Base-by-base conservation (phyloP, 2,329 filamentous ascomycete species). In the Chaetomiaceae sp. region DNA sequence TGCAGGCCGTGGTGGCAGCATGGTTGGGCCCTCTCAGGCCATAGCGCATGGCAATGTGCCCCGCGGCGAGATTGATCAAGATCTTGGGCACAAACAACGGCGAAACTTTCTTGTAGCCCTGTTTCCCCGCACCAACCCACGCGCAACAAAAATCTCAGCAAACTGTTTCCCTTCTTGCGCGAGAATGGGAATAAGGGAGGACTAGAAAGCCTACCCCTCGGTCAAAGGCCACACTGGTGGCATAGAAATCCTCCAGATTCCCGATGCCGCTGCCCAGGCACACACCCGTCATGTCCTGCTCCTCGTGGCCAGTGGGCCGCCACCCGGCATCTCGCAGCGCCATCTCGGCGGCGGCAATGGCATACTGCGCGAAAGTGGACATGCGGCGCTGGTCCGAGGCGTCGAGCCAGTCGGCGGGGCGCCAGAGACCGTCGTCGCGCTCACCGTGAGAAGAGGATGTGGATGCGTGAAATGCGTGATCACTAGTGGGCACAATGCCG, bases 221-320 rank as follows among this genome's bases (percentile, higher is more conserved):
- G 29, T 88, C 78, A 66, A 88, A 95, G 1, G 81, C 82, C 45
- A 96, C 65, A 52, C 88, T 89, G 2, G 90, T 95, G 57, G 86
- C 78, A 69, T 95, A 96, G 8, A 95, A 84, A 62, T 96, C 90
- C 36, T 96, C 87, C 34, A 99, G 78, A 64, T 94, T 96, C 14
- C 94, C 94, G 63, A 99, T 96, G 1, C 94, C 94, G 60, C 92
- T 97, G 2, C 94, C 94, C 36, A 99, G 77, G 64, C 92, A 96
- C 1, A 99, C 88, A 0, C 94, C 94, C 0, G 91, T 95, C 50
- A 78, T 78, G 65, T 95, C 87, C 21, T 80, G 77, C 53, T 91
- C 81, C 21, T 83, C 77, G 16, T 77, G 74, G 4, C 66, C 70
- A 5, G 72, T 73, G 0, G 86, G 83, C 44, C 79, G 75, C 89